phyloP scores from a whole-genome alignment of 345 rosid genomes.

The Acer negundo region DNA sequence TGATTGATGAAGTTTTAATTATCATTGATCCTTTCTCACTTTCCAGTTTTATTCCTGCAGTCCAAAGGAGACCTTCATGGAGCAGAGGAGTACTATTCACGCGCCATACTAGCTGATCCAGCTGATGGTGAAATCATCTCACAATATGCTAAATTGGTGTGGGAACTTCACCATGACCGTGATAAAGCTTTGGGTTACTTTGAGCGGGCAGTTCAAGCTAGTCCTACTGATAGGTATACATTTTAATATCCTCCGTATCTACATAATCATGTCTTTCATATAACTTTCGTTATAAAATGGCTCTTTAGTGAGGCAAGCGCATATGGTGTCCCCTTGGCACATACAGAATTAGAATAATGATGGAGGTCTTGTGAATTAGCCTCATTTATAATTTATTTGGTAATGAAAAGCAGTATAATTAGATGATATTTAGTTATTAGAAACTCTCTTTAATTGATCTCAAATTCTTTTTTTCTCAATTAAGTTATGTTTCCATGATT shows the following conservation, averaged over 20 bases:
- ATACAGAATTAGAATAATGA: background rate
- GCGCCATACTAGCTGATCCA: slow-evolving; percentile 48
- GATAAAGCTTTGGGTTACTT: slow-evolving; percentile 62
- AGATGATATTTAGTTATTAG: background rate
- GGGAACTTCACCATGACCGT: slow-evolving; percentile 59
- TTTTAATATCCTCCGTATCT: background rate
- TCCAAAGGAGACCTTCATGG: slow-evolving; percentile 44
- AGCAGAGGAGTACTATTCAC: slow-evolving; percentile 47
- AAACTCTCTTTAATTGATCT: background rate
- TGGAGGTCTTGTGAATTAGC: background rate
- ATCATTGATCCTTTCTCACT: background rate
- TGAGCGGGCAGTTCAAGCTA: slow-evolving; percentile 61
- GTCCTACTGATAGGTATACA: slow-evolving; percentile 62
- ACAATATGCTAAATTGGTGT: slow-evolving; percentile 64
- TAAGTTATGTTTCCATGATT: background rate
- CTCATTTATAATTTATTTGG: background rate
- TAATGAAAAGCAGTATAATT: background rate
- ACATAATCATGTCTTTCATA: background rate
- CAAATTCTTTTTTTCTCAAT: background rate
- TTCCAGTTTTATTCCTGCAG: slow-evolving; percentile 30
- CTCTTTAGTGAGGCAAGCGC: background rate
- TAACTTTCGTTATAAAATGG: background rate
- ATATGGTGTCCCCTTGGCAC: background rate
- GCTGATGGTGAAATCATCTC: slow-evolving; percentile 63
- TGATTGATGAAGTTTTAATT: background rate